phyloP scores from a whole-genome alignment of 805 yeast species.

The Kuraishia piskuri region DNA sequence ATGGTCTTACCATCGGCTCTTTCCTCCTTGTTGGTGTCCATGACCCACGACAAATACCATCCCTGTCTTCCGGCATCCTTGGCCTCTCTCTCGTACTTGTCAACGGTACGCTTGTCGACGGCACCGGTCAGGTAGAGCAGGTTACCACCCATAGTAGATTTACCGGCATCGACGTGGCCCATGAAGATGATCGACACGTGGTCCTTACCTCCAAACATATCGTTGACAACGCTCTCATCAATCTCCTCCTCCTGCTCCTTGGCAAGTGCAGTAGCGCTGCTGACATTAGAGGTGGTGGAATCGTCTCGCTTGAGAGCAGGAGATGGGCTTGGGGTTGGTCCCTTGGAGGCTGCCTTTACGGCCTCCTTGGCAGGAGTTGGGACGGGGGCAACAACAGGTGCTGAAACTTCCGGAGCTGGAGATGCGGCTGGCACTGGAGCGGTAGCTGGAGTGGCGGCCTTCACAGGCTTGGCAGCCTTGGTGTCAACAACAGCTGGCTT shows the following conservation, averaged over 20 bases:
- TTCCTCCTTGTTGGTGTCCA: slow-evolving; percentile 99
- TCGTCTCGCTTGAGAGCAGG: slow-evolving; percentile 11
- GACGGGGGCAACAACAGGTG: slow-evolving; percentile 1
- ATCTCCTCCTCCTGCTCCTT: slow-evolving; percentile 74
- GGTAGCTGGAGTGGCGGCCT: slow-evolving; percentile 3
- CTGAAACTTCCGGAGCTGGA: slow-evolving; percentile 6
- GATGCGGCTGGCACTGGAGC: slow-evolving; percentile 10
- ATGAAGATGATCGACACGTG: slow-evolving; percentile 94
- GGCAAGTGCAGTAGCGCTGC: slow-evolving; percentile 27
- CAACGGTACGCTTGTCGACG: slow-evolving; percentile 97
- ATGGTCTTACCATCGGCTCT: slow-evolving; percentile 98
- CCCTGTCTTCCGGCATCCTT: slow-evolving; percentile 99
- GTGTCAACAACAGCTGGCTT: slow-evolving; percentile 15
- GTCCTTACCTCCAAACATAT: slow-evolving; percentile 95
- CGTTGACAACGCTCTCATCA: slow-evolving; percentile 82
- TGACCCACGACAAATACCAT: slow-evolving; percentile 98
- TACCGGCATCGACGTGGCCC: slow-evolving; percentile 99
- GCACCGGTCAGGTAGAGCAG: slow-evolving; percentile 88
- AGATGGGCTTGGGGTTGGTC: slow-evolving; percentile 10
- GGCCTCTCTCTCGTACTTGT: slow-evolving; percentile 96
- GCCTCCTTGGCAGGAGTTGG: slow-evolving; percentile 9
- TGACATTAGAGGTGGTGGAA: slow-evolving; percentile 29
- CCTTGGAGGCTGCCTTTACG: slow-evolving; percentile 11
- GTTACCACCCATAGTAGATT: slow-evolving; percentile 99
- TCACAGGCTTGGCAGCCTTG: slow-evolving; percentile 19